Percentiles rank a stretch among this genome's conserved stretches.
Evolutionary conservation across 2,329 filamentous ascomycete genomes (phyloP).

Genomic region (Exophiala spinifera): DNA sequence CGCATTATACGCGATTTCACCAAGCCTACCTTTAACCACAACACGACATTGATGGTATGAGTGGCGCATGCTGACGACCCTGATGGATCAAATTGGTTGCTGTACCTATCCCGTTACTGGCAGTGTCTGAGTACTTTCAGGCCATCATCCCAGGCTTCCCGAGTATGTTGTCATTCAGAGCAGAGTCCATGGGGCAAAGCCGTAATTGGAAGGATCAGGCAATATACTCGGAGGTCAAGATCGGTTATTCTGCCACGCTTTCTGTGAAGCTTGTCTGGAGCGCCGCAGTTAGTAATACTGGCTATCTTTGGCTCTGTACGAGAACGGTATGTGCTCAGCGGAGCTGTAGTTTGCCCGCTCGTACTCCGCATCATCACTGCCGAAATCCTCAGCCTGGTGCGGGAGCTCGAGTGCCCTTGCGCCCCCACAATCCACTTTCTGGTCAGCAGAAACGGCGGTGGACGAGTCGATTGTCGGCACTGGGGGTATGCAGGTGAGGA

Average conservation of each 20-base stretch:
- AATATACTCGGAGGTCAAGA: background rate
- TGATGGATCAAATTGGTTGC: background rate
- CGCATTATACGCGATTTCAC: background rate
- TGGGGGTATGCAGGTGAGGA: no score
- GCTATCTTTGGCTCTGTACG: background rate
- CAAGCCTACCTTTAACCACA: background rate
- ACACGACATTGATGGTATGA: background rate
- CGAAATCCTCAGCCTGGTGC: no score
- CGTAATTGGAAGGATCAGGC: background rate
- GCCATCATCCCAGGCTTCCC: background rate
- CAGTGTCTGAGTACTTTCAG: background rate
- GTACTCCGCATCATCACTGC: no score
- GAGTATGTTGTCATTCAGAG: background rate
- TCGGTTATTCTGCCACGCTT: background rate
- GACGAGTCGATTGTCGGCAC: no score
- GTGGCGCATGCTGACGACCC: background rate
- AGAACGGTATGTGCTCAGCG: no score
- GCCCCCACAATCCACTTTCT: no score
- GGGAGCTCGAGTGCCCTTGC: no score
- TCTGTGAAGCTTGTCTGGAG: no score
- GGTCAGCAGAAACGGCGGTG: no score
- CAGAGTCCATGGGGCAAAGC: background rate
- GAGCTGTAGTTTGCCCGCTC: no score
- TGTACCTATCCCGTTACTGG: background rate
- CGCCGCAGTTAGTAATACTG: background rate